Evolutionary conservation across 2,329 filamentous ascomycete genomes (phyloP).

Genomic region (Dryadomyces sulphureus): DNA sequence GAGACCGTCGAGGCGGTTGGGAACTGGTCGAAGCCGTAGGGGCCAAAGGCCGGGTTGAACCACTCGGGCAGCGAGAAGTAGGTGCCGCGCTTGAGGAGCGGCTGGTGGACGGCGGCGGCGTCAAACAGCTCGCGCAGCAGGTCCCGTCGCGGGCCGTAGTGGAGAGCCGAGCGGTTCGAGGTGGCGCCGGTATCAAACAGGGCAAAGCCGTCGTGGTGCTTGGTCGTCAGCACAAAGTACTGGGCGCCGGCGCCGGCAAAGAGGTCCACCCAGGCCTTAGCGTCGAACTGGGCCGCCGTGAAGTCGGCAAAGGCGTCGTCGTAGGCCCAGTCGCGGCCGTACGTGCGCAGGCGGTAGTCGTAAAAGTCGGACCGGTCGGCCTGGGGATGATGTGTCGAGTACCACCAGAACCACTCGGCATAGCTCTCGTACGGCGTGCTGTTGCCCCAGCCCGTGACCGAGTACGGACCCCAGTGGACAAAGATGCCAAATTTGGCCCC

Average conservation of each 20-base stretch:
- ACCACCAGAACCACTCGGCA: conserved; percentile 35
- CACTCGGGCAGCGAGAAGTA: conserved; percentile 35
- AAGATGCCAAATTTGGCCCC: conserved; percentile 44
- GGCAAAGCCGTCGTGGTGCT: conserved; percentile 33
- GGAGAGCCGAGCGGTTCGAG: conserved; percentile 24
- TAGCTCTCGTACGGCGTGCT: conserved; percentile 24
- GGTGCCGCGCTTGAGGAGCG: conserved; percentile 25
- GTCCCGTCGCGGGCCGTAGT: conserved; percentile 25
- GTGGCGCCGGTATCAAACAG: conserved; percentile 23
- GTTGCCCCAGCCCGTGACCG: conserved; percentile 41
- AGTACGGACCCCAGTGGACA: conserved; percentile 43
- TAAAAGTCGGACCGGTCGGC: conserved; percentile 9
- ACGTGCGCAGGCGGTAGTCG: conserved; percentile 10
- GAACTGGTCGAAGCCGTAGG: conserved; percentile 23
- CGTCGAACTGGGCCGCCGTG: conserved; percentile 7
- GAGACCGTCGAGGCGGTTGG: conserved; percentile 6
- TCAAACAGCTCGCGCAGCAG: conserved; percentile 27
- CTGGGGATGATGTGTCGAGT: conserved; percentile 15
- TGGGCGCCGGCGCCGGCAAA: conserved; percentile 21
- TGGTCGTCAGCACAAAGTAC: conserved; percentile 32
- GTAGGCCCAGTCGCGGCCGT: conserved; percentile 10
- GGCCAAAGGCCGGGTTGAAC: conserved; percentile 30
- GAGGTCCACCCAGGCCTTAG: conserved; percentile 20
- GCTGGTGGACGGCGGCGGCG: conserved; percentile 24
- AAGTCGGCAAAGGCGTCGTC: conserved; percentile 21